Evolutionary conservation across 768 basidiomycete species (phyloP).

Genomic region (Pleurotus ostreatus): DNA sequence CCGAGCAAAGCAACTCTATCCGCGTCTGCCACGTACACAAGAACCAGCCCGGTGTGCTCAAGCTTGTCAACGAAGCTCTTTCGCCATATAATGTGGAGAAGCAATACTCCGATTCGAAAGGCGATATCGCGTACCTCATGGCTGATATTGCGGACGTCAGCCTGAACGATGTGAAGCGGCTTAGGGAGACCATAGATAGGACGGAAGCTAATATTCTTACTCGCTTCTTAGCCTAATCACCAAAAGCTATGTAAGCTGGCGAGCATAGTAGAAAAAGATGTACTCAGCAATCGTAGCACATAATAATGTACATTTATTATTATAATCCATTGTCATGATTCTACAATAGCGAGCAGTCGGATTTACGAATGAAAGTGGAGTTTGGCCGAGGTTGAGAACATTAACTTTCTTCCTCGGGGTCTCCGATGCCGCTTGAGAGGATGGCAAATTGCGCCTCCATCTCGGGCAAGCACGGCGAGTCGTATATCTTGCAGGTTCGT

Average conservation of each 20-base stretch:
- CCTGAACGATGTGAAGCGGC: constrained; percentile 67
- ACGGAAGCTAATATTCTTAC: constrained; percentile 90
- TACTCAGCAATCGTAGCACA: constrained; percentile 12
- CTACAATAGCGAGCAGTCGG: too few species aligned
- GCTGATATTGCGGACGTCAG: constrained; percentile 95
- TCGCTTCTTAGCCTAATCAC: constrained; percentile 63
- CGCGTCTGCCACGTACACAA: constrained; percentile 94
- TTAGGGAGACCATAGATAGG: constrained; percentile 73
- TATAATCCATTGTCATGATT: too few species aligned
- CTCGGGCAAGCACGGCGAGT: constrained; percentile 96
- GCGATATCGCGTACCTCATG: constrained; percentile 91
- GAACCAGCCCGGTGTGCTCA: constrained; percentile 94
- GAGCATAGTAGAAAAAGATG: constrained; percentile 7
- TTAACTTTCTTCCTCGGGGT: constrained; percentile 84
- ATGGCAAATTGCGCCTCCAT: constrained; percentile 96
- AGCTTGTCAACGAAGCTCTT: constrained; percentile 89
- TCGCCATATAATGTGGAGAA: constrained; percentile 98
- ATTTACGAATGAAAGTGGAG: background rate
- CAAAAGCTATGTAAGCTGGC: constrained; percentile 4
- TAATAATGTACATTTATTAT: background rate
- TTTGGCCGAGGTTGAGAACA: background rate
- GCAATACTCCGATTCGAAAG: constrained; percentile 97
- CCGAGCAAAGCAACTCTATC: constrained; percentile 75
- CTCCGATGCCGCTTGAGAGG: constrained; percentile 85
- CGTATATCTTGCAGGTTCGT: constrained; percentile 94